phyloP scores from a whole-genome alignment of 148 eudicot genomes.

The Simmondsia chinensis region DNA sequence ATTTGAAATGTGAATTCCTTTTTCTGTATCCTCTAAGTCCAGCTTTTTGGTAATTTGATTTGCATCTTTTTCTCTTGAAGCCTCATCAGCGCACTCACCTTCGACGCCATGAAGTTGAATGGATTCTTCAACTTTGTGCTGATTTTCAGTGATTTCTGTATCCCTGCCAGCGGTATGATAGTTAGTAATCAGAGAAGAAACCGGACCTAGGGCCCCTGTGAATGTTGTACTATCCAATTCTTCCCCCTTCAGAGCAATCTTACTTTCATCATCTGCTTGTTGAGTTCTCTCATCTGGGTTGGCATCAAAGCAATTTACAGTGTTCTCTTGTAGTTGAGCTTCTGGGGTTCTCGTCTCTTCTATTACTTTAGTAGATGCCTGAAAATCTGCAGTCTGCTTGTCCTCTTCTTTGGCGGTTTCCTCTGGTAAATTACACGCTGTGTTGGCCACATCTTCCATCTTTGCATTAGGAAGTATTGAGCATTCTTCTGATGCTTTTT shows the following conservation, averaged over 20 bases:
- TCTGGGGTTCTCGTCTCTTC: conserved; percentile 15
- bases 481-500: conserved; percentile 4
- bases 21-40: conserved; percentile 4
- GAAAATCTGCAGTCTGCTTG: conserved; percentile 5
- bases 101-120: not conserved
- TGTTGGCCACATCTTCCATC: conserved; percentile 2
- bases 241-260: conserved; percentile 3
- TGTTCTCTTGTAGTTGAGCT: conserved; percentile 8
- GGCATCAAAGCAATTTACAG: not conserved
- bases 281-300: conserved; percentile 4
- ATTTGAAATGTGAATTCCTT: no score
- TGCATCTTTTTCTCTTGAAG: not conserved
- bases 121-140: not conserved
- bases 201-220: conserved; percentile 1
- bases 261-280: not conserved
- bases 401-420: conserved; percentile 12
- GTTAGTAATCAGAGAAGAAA: not conserved
- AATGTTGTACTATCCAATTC: conserved; percentile 3
- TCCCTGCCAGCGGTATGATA: no score
- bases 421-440: conserved; percentile 1
- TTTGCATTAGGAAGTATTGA: not conserved
- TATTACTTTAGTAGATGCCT: not conserved
- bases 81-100: not conserved
- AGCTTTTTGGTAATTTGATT: conserved; percentile 4
- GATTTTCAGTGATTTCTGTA: not conserved